Evolutionary conservation across 2,329 filamentous ascomycete genomes (phyloP).

Genomic region (Aspergillus novofumigatus): DNA sequence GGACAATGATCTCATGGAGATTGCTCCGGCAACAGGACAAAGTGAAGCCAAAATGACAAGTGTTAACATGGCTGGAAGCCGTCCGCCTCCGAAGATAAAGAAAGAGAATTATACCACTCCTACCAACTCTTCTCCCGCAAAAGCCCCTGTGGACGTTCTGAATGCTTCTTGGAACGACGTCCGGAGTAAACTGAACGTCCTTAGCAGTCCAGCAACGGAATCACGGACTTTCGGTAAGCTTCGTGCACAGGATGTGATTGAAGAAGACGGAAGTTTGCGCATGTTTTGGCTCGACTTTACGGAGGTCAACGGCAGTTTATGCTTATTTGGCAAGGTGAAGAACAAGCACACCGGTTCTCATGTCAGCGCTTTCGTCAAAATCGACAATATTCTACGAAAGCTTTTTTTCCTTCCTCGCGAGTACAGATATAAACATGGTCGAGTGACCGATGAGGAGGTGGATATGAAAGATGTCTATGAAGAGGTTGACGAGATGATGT

Average conservation of each 20-base stretch:
- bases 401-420: slow-evolving; percentile 87
- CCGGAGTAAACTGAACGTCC: slow-evolving; percentile 77
- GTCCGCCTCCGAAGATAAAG: slow-evolving; percentile 70
- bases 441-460: slow-evolving; percentile 71
- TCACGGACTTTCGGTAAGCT: slow-evolving; percentile 69
- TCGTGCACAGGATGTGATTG: slow-evolving; percentile 77
- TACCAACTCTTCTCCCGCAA: slow-evolving; percentile 69
- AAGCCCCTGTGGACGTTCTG: slow-evolving; percentile 56
- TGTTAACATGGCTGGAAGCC: slow-evolving; percentile 79
- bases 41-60: slow-evolving; percentile 61
- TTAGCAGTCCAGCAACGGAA: slow-evolving; percentile 67
- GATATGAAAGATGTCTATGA: slow-evolving; percentile 85
- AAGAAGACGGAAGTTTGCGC: slow-evolving; percentile 83
- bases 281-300: slow-evolving; percentile 98
- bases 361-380: slow-evolving; percentile 90
- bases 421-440: slow-evolving; percentile 54
- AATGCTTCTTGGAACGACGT: slow-evolving; percentile 89
- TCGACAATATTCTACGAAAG: slow-evolving; percentile 91
- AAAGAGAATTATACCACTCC: slow-evolving; percentile 68
- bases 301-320: slow-evolving; percentile 85
- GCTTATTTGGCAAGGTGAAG: slow-evolving; percentile 91
- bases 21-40: slow-evolving; percentile 69
- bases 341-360: slow-evolving; percentile 76
- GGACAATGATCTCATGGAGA: slow-evolving; percentile 79
- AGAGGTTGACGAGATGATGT: slow-evolving; percentile 87